Percentiles rank a stretch among this genome's conserved stretches.
Evolutionary conservation across 345 rosid genomes (phyloP).

Genomic region (Erucastrum elatum): DNA sequence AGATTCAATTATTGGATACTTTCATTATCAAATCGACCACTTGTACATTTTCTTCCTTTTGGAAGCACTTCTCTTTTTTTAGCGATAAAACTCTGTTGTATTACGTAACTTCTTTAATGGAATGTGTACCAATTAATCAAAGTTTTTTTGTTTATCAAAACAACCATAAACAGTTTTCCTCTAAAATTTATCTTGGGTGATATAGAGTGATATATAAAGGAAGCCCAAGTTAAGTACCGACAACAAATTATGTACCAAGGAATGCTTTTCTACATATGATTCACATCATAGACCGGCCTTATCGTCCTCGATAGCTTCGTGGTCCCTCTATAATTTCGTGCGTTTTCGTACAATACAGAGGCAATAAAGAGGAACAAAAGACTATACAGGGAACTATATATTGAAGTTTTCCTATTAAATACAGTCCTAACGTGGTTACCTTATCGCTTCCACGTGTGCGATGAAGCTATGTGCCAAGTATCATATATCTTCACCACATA

Average conservation of each 20-base stretch:
- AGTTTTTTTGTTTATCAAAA: neutral
- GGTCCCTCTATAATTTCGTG: slow-evolving; percentile 31
- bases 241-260: neutral
- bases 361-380: neutral
- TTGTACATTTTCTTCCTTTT: slow-evolving; percentile 10
- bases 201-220: neutral
- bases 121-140: neutral
- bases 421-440: neutral
- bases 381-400: neutral
- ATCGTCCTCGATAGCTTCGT: slow-evolving; percentile 24
- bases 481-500: slow-evolving; percentile 29
- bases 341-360: slow-evolving; percentile 36
- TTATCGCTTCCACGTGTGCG: slow-evolving; percentile 16
- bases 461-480: slow-evolving; percentile 27
- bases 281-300: slow-evolving; percentile 22
- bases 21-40: slow-evolving; percentile 28
- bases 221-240: slow-evolving; percentile 14
- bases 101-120: slow-evolving; percentile 29
- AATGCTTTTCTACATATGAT: slow-evolving; percentile 6
- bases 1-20: slow-evolving; percentile 30
- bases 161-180: neutral
- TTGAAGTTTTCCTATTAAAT: neutral
- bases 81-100: slow-evolving; percentile 7
- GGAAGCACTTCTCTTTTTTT: slow-evolving; percentile 5
- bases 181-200: neutral